Evolutionary conservation across 2,329 filamentous ascomycete species (phyloP), one percentile per base, ranked within the genome.

Genomic region (Ascochyta pisi): DNA sequence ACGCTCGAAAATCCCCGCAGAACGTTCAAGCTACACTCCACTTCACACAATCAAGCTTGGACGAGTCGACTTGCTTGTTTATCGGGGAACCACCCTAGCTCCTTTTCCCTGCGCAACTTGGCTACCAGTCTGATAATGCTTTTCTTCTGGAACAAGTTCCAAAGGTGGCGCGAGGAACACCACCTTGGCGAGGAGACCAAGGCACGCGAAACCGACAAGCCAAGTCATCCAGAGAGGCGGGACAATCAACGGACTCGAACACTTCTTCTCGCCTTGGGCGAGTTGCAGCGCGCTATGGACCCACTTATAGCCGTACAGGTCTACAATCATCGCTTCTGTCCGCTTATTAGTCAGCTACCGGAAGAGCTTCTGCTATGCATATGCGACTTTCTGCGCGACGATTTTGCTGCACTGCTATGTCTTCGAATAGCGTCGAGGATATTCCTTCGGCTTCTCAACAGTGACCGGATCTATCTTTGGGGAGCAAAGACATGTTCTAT

Each of bases 251-350:
- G 50, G 48, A n/a, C 50, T 35, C 57, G 53, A 53, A 40, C 56
- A n/a, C 59, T 57, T 44, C 41, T 46, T n/a, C 39, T 53, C 46
- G 44, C 39, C 37, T 43, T 57, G n/a, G 22, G 49, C 40, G 51
- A 57, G 40, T 46, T 57, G 40, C 51, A 65, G 41, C 54, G 52
- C 46, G 57, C 39, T 38, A 61, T 63, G 50, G 58, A 63, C 53
- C 61, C 57, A 15, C 54, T 60, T 19, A 55, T 65, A 44, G 56
- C 61, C 45, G 45, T 52, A 50, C 51, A 62, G 19, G 52, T 61
- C 44, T 65, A 63, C 52, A 65, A 65, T 34, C 56, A 49, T 59
- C 54, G 57, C 54, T 59, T 57, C 43, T 62, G 61, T 59, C 58
- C 57, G n/a, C 51, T 62, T 42, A 57, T 55, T 13, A 51, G 51